Conservation (phyloP, 495 filamentous ascomycete genomes). For the Aspergillus campestris region DNA sequence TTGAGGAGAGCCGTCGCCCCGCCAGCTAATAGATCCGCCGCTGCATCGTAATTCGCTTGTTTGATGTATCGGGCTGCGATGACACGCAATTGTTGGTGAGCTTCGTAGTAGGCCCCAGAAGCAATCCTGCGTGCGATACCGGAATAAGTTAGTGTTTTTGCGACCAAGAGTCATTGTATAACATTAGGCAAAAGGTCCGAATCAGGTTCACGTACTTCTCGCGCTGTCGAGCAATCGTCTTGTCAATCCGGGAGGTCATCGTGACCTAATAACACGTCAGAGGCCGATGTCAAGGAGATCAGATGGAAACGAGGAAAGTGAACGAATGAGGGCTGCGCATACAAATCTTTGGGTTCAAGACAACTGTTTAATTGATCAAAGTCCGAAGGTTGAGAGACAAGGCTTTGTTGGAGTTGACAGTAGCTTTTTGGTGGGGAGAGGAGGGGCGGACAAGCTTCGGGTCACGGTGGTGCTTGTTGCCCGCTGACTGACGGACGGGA, state of each 20-base stretch:
- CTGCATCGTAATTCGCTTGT: slow-evolving; percentile 68
- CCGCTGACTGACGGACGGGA: no score
- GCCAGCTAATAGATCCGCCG: slow-evolving; percentile 75
- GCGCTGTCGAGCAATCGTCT: slow-evolving; percentile 62
- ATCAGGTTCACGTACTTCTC: slow-evolving; percentile 45
- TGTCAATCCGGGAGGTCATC: slow-evolving; percentile 62
- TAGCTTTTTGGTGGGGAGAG: no score
- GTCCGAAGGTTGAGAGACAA: no score
- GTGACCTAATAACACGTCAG: not conserved
- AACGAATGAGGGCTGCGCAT: no score
- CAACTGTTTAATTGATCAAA: no score
- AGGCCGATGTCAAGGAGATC: no score
- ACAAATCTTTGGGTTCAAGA: no score
- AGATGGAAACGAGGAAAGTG: no score
- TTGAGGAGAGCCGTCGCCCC: slow-evolving; percentile 79
- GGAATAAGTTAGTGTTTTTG: slow-evolving; percentile 6
- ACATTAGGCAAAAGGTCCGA: not conserved
- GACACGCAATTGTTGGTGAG: slow-evolving; percentile 91
- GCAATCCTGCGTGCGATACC: slow-evolving; percentile 54
- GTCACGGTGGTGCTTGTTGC: no score
- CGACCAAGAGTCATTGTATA: not conserved
- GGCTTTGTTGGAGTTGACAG: no score
- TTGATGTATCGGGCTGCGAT: slow-evolving; percentile 91
- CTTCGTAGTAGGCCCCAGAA: slow-evolving; percentile 93
- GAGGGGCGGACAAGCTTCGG: no score